These are phyloP conservation scores for Linderniella brevidens DNA, from an alignment of 257 asterid genomes.

Conservation along the genomic window DNA sequence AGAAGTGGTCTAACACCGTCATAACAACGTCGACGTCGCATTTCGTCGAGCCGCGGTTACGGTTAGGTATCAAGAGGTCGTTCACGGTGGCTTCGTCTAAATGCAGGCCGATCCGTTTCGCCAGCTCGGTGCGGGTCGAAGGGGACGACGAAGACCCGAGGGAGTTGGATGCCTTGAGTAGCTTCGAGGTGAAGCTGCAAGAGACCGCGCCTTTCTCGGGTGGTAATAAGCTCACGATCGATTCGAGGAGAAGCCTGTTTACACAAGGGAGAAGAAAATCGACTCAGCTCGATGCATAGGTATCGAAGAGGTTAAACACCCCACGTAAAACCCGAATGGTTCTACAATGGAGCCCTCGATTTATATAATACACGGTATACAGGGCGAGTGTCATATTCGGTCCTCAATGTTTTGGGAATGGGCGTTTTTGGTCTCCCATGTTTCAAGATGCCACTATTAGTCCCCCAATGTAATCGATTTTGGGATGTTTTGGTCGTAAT, in stretches of 20 bases:
- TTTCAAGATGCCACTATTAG: no score
- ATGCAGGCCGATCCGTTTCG: constrained; percentile 50
- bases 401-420: no score
- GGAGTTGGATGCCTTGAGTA: constrained; percentile 51
- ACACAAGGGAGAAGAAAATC: no score
- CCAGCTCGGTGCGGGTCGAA: constrained; percentile 56
- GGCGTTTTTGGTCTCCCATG: no score
- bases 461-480: no score
- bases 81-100: constrained; percentile 57
- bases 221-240: constrained; percentile 66
- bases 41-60: constrained; percentile 9
- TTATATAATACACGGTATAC: no score
- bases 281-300: no score
- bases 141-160: constrained; percentile 49
- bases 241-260: constrained; percentile 41
- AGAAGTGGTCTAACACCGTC: constrained; percentile 51
- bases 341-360: no score
- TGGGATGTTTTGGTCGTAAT: no score
- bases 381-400: no score
- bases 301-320: no score
- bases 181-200: constrained; percentile 47
- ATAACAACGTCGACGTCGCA: constrained; percentile 54
- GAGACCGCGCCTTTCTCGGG: constrained; percentile 56
- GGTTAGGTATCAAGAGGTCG: constrained; percentile 49
- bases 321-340: no score